phyloP scores from a whole-genome alignment of 768 basidiomycete species.

The Pleurotus tuoliensis region DNA sequence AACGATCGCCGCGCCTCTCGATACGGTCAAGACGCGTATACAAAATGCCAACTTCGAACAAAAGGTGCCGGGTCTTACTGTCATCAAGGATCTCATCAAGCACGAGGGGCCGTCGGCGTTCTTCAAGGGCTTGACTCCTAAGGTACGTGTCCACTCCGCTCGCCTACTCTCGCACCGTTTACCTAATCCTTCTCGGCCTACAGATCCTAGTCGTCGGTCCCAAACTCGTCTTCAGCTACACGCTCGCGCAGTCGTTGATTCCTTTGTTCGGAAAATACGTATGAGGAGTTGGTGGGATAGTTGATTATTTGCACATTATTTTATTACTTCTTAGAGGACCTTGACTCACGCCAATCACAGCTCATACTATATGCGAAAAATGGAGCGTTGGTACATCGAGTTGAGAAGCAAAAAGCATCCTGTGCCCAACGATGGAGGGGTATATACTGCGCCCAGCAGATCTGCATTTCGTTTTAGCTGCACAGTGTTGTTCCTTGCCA shows the following conservation, averaged over 20 bases:
- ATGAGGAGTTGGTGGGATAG: conserved; percentile 24
- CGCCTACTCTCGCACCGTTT: not conserved
- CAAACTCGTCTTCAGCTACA: conserved; percentile 98
- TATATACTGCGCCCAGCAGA: too few relatives aligned
- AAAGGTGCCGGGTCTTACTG: conserved; percentile 74
- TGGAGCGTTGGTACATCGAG: too few relatives aligned
- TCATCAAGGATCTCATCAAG: conserved; percentile 80
- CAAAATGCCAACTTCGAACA: conserved; percentile 97
- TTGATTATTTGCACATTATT: conserved; percentile 1
- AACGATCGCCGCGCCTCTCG: conserved; percentile 92
- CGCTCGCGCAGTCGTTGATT: conserved; percentile 93
- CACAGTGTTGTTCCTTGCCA: not conserved
- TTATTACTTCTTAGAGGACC: not conserved
- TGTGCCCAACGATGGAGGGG: too few relatives aligned
- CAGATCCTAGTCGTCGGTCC: conserved; percentile 95
- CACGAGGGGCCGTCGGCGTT: conserved; percentile 82
- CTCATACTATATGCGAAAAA: not conserved
- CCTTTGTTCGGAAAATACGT: conserved; percentile 88
- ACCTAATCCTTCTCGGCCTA: not conserved
- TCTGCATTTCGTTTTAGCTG: not conserved
- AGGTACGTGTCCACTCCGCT: conserved; percentile 45
- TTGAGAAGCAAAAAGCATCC: too few relatives aligned
- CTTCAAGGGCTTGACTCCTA: conserved; percentile 97
- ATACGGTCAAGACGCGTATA: conserved; percentile 95
- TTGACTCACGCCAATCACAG: not conserved